Conservation (phyloP, 257 asterid genomes). For the Eustoma russellianum region DNA sequence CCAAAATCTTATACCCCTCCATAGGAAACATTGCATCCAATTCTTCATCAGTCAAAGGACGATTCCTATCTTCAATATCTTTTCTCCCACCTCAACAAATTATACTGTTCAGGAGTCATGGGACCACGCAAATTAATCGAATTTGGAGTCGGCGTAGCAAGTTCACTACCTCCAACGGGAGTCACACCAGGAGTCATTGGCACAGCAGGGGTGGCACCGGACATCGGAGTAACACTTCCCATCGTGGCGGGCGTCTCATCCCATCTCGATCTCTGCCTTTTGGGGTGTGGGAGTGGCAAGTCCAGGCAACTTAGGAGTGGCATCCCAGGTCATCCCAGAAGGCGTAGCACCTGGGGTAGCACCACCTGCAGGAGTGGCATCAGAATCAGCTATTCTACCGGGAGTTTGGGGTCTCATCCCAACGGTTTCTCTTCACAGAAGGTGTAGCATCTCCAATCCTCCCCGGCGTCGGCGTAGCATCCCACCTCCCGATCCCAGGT, state of each 20-base stretch:
- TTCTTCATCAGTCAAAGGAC: constrained; percentile 82
- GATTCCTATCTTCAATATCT: constrained; percentile 82
- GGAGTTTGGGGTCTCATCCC: constrained; percentile 98
- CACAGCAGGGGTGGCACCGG: constrained; percentile 80
- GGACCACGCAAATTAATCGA: constrained; percentile 61
- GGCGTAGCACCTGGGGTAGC: constrained; percentile 89
- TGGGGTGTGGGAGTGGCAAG: constrained; percentile 88
- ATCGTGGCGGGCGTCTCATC: constrained; percentile 93
- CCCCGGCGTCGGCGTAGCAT: constrained; percentile 96
- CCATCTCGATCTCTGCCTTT: constrained; percentile 96
- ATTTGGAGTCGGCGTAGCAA: constrained; percentile 86
- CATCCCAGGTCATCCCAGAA: constrained; percentile 93
- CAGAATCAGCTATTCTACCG: constrained; percentile 73
- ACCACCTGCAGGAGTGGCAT: constrained; percentile 83
- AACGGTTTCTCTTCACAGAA: constrained; percentile 60
- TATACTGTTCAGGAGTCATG: constrained; percentile 86
- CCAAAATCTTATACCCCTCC: constrained; percentile 82
- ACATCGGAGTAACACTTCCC: constrained; percentile 84
- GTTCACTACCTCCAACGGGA: constrained; percentile 66
- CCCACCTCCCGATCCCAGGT: constrained; percentile 96
- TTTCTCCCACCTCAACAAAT: constrained; percentile 82
- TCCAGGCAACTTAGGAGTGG: constrained; percentile 72
- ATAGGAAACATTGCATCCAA: constrained; percentile 80
- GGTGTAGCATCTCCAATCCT: constrained; percentile 88
- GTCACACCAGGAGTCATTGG: constrained; percentile 82